A percentile compares a stretch with the other conserved stretches of the same genome.
Conservation (phyloP, 495 filamentous ascomycete species). For the Echria macrotheca region DNA sequence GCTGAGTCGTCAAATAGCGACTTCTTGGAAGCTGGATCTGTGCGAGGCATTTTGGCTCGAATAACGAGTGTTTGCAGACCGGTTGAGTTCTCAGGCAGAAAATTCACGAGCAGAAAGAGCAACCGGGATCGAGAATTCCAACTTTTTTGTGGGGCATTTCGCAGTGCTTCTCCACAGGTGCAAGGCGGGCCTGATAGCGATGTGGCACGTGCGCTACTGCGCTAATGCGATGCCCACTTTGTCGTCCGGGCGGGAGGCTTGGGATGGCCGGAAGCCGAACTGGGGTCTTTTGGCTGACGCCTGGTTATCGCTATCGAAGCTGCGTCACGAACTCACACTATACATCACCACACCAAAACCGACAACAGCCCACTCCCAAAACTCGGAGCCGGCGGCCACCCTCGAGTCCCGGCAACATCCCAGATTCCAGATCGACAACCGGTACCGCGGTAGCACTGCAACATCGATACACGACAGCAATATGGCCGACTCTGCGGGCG, state of each 20-base stretch:
- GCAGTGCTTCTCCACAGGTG: too few relatives aligned
- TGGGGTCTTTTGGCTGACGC: background rate
- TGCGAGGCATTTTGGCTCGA: slow-evolving; percentile 9
- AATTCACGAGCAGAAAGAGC: background rate
- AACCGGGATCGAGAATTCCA: background rate
- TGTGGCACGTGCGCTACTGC: slow-evolving; percentile 14
- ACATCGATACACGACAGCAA: background rate
- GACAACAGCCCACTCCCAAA: slow-evolving; percentile 1
- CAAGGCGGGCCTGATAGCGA: background rate
- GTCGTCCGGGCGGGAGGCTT: slow-evolving; percentile 5
- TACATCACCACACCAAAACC: background rate
- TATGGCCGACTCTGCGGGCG: slow-evolving; percentile 52
- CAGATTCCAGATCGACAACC: background rate
- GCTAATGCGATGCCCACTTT: slow-evolving; percentile 2
- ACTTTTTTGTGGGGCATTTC: slow-evolving; percentile 22
- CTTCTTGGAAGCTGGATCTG: slow-evolving; percentile 18
- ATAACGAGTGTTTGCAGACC: slow-evolving; percentile 19
- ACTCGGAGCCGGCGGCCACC: too few relatives aligned
- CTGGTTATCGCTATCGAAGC: slow-evolving; percentile 2
- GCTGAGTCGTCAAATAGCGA: slow-evolving; percentile 30
- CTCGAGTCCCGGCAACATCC: slow-evolving; percentile 4
- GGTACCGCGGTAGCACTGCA: too few relatives aligned
- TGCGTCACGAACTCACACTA: slow-evolving; percentile 8
- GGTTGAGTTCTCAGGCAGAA: slow-evolving; percentile 5
- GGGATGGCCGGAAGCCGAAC: background rate